Conservation (phyloP, 1,284 basidiomycete species). For the Wallemia mellicola region DNA sequence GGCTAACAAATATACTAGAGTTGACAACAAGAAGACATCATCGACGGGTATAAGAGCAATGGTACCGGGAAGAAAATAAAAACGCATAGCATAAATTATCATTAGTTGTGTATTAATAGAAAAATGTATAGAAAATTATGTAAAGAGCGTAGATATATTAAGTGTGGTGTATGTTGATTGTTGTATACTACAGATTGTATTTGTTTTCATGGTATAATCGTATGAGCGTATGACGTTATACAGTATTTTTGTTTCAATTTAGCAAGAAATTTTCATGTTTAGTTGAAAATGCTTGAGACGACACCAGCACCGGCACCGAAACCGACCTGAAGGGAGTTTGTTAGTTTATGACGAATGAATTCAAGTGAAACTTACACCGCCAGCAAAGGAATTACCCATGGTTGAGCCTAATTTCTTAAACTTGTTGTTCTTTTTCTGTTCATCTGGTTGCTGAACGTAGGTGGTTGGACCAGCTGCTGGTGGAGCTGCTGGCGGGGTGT, state of each 20-base stretch:
- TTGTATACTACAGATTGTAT: background rate
- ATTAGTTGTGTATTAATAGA: no score
- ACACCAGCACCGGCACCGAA: background rate
- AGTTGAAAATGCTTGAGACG: background rate
- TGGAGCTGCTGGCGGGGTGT: background rate
- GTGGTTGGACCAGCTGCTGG: background rate
- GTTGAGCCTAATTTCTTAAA: background rate
- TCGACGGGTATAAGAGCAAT: background rate
- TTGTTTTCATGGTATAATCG: background rate
- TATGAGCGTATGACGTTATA: background rate
- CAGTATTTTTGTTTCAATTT: background rate
- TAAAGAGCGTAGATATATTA: background rate
- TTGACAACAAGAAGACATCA: background rate
- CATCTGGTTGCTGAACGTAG: background rate
- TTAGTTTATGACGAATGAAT: background rate
- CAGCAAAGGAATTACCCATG: background rate
- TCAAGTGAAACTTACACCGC: background rate
- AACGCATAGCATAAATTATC: background rate
- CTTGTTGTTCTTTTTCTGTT: background rate
- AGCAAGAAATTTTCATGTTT: background rate
- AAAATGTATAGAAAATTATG: conserved; percentile 1
- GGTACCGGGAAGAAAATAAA: background rate
- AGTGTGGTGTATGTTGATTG: background rate
- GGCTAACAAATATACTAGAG: background rate
- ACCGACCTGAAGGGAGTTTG: background rate